Conservation (phyloP, 2,329 filamentous ascomycete genomes). For the Nigrospora osmanthi region DNA sequence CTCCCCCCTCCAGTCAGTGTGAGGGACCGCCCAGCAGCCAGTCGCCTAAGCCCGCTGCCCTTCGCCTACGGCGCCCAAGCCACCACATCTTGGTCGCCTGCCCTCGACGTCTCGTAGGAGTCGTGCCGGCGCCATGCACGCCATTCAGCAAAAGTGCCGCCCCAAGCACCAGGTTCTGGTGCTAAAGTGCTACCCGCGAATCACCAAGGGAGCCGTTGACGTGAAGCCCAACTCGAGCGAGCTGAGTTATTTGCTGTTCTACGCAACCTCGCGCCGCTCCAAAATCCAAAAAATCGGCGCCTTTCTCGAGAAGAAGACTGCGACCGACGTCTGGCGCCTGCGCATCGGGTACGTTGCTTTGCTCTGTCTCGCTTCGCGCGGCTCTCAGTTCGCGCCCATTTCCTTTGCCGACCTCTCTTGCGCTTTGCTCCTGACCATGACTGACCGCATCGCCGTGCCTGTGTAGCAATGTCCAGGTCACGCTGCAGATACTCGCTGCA, state of each 20-base stretch:
- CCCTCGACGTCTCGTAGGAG: conserved; percentile 5
- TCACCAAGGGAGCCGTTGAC: conserved; percentile 83
- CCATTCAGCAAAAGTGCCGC: conserved; percentile 62
- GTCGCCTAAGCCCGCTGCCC: too few species aligned
- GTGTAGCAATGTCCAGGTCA: conserved; percentile 81
- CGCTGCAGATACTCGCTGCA: conserved; percentile 82
- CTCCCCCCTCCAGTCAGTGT: too few species aligned
- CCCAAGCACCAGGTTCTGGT: conserved; percentile 96
- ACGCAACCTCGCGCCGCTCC: conserved; percentile 85
- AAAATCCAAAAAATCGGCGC: conserved; percentile 95
- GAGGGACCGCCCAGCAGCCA: too few species aligned
- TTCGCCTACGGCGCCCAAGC: not conserved
- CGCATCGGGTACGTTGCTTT: conserved; percentile 62
- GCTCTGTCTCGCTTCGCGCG: too few species aligned
- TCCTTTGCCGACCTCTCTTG: not conserved
- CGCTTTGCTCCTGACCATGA: not conserved
- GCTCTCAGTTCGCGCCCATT: too few species aligned
- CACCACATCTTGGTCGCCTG: conserved; percentile 1
- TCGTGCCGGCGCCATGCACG: conserved; percentile 43
- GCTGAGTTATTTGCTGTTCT: conserved; percentile 93
- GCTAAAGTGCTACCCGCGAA: conserved; percentile 91
- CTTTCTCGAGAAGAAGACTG: conserved; percentile 91
- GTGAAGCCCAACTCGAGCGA: conserved; percentile 96
- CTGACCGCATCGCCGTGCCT: too few species aligned
- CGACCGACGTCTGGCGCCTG: conserved; percentile 81